Evolutionary conservation across 164 flowering plant species (phyloP).

Genomic region (Kalanchoe fedtschenkoi): DNA sequence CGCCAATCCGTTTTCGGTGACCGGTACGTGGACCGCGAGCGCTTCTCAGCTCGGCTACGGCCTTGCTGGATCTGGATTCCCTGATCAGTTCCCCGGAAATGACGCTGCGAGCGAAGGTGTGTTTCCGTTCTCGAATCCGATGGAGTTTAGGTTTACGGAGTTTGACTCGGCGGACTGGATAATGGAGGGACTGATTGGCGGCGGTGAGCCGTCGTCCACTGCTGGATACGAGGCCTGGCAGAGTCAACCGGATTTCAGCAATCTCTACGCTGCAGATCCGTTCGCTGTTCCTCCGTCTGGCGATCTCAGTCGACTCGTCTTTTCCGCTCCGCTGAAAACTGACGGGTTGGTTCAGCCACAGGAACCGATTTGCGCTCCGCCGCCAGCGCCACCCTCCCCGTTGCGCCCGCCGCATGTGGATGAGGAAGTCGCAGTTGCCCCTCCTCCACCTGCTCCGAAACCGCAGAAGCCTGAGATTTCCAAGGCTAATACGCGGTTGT

Average conservation of each 20-base stretch:
- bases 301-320: slow-evolving; percentile 50
- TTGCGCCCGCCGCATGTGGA: slow-evolving; percentile 10
- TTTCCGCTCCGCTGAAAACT: slow-evolving; percentile 24
- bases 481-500: slow-evolving; percentile 5
- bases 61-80: slow-evolving; percentile 26
- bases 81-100: slow-evolving; percentile 42
- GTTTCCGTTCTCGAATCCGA: slow-evolving; percentile 30
- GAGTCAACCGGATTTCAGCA: slow-evolving; percentile 23
- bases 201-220: slow-evolving; percentile 53
- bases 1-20: slow-evolving; percentile 17
- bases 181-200: slow-evolving; percentile 67
- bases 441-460: slow-evolving; percentile 11
- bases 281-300: slow-evolving; percentile 37
- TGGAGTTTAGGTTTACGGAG: slow-evolving; percentile 38
- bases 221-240: slow-evolving; percentile 51
- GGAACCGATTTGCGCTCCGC: slow-evolving; percentile 21
- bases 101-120: slow-evolving; percentile 29
- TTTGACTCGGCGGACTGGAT: slow-evolving; percentile 90
- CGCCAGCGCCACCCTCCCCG: slow-evolving; percentile 8
- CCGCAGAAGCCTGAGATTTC: slow-evolving; percentile 8
- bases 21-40: slow-evolving; percentile 31
- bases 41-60: slow-evolving; percentile 8
- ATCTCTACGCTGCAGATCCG: slow-evolving; percentile 40
- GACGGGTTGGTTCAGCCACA: slow-evolving; percentile 7
- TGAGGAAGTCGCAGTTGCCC: no score